Evolutionary conservation across 495 filamentous ascomycete species (phyloP).

Genomic region (Astrothelium subdiscretum): DNA sequence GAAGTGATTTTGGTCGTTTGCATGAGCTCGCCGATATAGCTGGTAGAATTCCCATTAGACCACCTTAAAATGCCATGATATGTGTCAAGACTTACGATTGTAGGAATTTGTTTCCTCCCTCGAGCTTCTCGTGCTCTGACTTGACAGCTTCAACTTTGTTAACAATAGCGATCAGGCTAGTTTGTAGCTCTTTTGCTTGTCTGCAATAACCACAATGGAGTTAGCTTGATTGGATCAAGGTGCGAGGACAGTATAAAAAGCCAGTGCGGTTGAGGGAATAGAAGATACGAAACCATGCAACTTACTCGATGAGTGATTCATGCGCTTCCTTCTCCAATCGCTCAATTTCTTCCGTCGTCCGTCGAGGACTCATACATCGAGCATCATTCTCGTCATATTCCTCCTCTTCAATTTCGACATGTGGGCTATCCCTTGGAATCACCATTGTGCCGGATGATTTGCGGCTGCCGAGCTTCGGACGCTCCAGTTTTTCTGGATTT

Average conservation of each 20-base stretch:
- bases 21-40: slow-evolving; percentile 68
- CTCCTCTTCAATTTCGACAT: slow-evolving; percentile 23
- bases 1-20: slow-evolving; percentile 69
- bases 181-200: slow-evolving; percentile 78
- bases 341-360: slow-evolving; percentile 81
- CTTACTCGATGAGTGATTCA: slow-evolving; percentile 48
- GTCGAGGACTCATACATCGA: slow-evolving; percentile 84
- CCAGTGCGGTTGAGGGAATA: background rate
- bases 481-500: slow-evolving; percentile 7
- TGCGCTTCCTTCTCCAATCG: slow-evolving; percentile 71
- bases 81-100: slow-evolving; percentile 40
- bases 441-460: slow-evolving; percentile 54
- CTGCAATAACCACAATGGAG: slow-evolving; percentile 33
- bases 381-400: slow-evolving; percentile 72
- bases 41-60: slow-evolving; percentile 13
- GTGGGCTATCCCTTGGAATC: slow-evolving; percentile 10
- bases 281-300: slow-evolving; percentile 13
- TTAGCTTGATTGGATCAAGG: background rate
- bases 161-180: slow-evolving; percentile 74
- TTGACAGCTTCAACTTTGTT: slow-evolving; percentile 90
- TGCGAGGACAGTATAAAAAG: no score
- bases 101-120: slow-evolving; percentile 86
- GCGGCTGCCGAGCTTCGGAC: slow-evolving; percentile 13
- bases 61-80: background rate
- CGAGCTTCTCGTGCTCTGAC: slow-evolving; percentile 86